Percentiles rank a stretch among this genome's conserved stretches.
Evolutionary conservation across 192 early-diverging fungal genomes (phyloP).

Genomic region (Entophlyctis helioformis): DNA sequence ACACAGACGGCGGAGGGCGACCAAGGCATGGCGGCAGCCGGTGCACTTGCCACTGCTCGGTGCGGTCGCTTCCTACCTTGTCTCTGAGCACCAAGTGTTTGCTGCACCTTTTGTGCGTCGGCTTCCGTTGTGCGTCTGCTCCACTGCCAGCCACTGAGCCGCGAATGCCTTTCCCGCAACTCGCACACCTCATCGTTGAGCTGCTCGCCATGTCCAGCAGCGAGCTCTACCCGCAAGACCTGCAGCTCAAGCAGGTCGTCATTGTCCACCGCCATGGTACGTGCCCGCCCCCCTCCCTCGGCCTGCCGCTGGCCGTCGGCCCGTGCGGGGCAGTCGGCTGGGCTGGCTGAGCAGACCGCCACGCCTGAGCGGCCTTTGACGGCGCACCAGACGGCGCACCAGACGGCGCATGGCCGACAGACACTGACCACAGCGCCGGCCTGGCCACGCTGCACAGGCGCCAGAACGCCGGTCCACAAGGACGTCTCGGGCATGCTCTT

Average conservation of each 20-base stretch:
- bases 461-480: slow-evolving; percentile 22
- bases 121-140: no score
- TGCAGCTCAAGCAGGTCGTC: slow-evolving; percentile 38
- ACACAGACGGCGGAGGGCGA: no score
- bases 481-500: slow-evolving; percentile 1
- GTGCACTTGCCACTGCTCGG: no score
- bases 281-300: neutral
- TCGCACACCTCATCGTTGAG: no score
- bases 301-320: neutral
- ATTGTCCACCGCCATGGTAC: slow-evolving; percentile 33
- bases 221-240: slow-evolving; percentile 21
- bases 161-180: slow-evolving; percentile 17
- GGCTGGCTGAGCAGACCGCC: neutral
- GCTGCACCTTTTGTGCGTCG: no score
- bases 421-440: neutral
- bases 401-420: neutral
- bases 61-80: no score
- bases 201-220: neutral
- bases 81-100: no score
- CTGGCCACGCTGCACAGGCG: slow-evolving; percentile 2
- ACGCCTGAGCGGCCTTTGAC: neutral
- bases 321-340: neutral
- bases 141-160: no score
- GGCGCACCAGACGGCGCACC: neutral
- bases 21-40: no score